Evolutionary conservation across 768 basidiomycete genomes (phyloP).

Genomic region (Leucosporidium creatinivorum): DNA sequence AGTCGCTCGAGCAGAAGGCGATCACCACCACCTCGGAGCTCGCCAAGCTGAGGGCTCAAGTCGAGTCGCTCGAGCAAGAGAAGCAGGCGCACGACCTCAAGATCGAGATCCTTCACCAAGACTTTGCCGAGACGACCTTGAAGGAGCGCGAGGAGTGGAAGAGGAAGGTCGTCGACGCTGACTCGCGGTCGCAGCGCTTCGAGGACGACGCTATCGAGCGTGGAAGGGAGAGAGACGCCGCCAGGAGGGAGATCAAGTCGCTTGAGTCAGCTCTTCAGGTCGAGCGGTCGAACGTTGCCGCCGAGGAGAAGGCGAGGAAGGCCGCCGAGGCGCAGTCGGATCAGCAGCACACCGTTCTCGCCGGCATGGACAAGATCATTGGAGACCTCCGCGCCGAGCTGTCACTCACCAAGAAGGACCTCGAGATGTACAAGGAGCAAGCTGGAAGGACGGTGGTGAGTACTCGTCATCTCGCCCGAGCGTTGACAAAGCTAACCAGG

Average conservation of each 20-base stretch:
- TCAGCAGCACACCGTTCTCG: constrained; percentile 38
- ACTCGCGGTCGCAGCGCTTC: constrained; percentile 70
- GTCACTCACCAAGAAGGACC: constrained; percentile 37
- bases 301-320: not conserved
- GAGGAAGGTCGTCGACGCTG: constrained; percentile 63
- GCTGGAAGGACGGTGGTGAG: constrained; percentile 46
- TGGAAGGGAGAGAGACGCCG: constrained; percentile 70
- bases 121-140: constrained; percentile 25
- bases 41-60: constrained; percentile 47
- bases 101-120: constrained; percentile 13
- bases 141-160: constrained; percentile 56
- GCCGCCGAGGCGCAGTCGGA: constrained; percentile 40
- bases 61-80: constrained; percentile 39
- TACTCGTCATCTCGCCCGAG: constrained; percentile 36
- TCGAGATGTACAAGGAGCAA: constrained; percentile 33
- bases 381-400: constrained; percentile 42
- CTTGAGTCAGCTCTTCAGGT: constrained; percentile 53
- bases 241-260: constrained; percentile 64
- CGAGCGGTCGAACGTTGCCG: constrained; percentile 45
- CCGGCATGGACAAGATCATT: constrained; percentile 46
- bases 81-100: constrained; percentile 28
- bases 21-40: constrained; percentile 61
- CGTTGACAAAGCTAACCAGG: constrained; percentile 33
- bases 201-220: constrained; percentile 80
- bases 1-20: constrained; percentile 66